Conservation (phyloP, 2,329 filamentous ascomycete genomes). For the Purpureocillium takamizusanense region DNA sequence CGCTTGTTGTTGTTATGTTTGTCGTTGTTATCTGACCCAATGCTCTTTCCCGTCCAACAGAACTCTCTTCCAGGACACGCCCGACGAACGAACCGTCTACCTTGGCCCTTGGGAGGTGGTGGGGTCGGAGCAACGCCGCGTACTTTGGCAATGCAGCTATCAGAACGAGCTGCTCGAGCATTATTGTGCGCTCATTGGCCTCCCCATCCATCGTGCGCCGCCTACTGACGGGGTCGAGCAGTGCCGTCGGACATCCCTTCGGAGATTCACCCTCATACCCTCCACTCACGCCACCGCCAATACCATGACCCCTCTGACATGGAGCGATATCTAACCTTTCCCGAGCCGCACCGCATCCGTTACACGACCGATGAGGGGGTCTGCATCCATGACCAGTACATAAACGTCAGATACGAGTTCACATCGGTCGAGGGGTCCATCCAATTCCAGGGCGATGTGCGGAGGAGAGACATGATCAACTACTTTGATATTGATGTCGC, state of each 20-base stretch:
- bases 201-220: constrained; percentile 2
- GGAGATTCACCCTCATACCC: constrained; percentile 37
- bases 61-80: constrained; percentile 40
- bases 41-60: constrained; percentile 16
- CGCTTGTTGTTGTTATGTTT: too few relatives aligned
- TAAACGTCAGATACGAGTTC: constrained; percentile 42
- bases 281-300: constrained; percentile 40
- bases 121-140: constrained; percentile 35
- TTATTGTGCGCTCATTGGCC: constrained; percentile 27
- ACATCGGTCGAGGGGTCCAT: constrained; percentile 36
- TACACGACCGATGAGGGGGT: constrained; percentile 36
- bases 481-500: constrained; percentile 44
- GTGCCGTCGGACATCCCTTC: constrained; percentile 35
- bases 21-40: constrained; percentile 12
- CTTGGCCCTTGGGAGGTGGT: constrained; percentile 45
- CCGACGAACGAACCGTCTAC: constrained; percentile 39
- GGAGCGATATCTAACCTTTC: constrained; percentile 39
- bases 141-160: constrained; percentile 46
- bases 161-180: constrained; percentile 42
- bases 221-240: constrained; percentile 11
- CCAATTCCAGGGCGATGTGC: constrained; percentile 39
- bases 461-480: constrained; percentile 36
- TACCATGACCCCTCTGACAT: constrained; percentile 40
- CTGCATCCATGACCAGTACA: constrained; percentile 38
- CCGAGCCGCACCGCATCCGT: constrained; percentile 36